phyloP scores from a whole-genome alignment of 495 filamentous ascomycete genomes.

The Penicillium antarcticum region DNA sequence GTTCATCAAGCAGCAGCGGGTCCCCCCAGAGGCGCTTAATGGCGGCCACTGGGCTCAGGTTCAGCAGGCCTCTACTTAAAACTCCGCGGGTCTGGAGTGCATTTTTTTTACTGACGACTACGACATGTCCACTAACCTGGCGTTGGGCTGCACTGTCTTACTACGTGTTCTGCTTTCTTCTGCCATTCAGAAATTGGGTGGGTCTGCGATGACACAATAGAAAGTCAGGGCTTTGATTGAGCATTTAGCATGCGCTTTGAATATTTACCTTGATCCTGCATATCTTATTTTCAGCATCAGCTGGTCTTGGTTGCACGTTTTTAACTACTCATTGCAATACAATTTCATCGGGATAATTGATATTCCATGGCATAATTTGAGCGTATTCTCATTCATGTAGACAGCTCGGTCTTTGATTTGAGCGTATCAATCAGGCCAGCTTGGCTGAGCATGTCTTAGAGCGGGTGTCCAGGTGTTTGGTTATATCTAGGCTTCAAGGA shows the following conservation, averaged over 20 bases:
- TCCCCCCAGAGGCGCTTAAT: slow-evolving; percentile 63
- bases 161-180: slow-evolving; percentile 18
- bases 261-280: slow-evolving; percentile 33
- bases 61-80: slow-evolving; percentile 37
- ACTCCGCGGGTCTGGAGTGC: slow-evolving; percentile 22
- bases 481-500: neutral
- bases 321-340: slow-evolving; percentile 6
- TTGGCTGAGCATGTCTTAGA: neutral
- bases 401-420: neutral
- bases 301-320: slow-evolving; percentile 12
- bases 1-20: slow-evolving; percentile 79
- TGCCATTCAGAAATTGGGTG: slow-evolving; percentile 15
- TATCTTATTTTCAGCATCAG: slow-evolving; percentile 17
- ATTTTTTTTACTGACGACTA: slow-evolving; percentile 20
- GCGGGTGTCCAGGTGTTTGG: neutral
- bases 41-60: slow-evolving; percentile 50
- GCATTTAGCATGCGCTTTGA: slow-evolving; percentile 46
- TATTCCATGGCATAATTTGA: neutral
- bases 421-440: neutral
- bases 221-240: slow-evolving; percentile 31
- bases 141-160: slow-evolving; percentile 32
- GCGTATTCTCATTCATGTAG: neutral
- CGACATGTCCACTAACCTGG: slow-evolving; percentile 38
- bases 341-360: slow-evolving; percentile 1
- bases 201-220: slow-evolving; percentile 25